Evolutionary conservation across 139 green algal species (phyloP).

Genomic region (Picochlorum sp.): DNA sequence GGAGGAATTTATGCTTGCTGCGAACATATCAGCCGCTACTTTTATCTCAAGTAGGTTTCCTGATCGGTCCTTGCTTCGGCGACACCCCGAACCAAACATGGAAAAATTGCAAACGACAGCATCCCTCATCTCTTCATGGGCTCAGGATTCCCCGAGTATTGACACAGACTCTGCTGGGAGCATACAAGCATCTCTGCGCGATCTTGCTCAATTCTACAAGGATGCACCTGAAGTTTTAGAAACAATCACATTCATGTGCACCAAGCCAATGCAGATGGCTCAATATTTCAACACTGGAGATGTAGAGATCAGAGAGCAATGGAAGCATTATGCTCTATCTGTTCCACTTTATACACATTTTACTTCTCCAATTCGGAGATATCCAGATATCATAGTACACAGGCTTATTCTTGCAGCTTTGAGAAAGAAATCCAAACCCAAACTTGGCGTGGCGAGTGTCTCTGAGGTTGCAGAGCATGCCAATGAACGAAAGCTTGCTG

Average conservation of each 20-base stretch:
- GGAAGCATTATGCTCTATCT: conserved; percentile 15
- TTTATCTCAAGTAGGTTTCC: conserved; percentile 65
- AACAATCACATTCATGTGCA: conserved; percentile 66
- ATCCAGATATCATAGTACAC: conserved; percentile 89
- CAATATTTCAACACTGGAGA: conserved; percentile 82
- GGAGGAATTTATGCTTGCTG: conserved; percentile 98
- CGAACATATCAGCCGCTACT: conserved; percentile 78
- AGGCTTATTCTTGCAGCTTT: conserved; percentile 64
- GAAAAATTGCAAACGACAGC: conserved; percentile 53
- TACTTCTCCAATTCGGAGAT: conserved; percentile 73
- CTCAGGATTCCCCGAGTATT: conserved; percentile 31
- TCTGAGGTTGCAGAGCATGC: conserved; percentile 52
- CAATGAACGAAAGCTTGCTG: conserved; percentile 71
- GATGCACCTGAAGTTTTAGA: conserved; percentile 12
- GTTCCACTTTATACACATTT: conserved; percentile 72
- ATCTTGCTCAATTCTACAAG: conserved; percentile 13
- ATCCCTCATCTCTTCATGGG: conserved; percentile 18
- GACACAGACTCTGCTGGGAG: conserved; percentile 40
- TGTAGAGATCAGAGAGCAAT: conserved; percentile 15
- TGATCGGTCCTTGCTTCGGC: conserved; percentile 56
- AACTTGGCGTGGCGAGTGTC: not conserved
- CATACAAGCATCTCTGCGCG: conserved; percentile 37
- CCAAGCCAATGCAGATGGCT: conserved; percentile 86
- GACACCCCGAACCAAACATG: conserved; percentile 49
- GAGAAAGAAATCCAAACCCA: conserved; percentile 15